Conservation (phyloP, 352 stramenopile species). For the Pythium periplocum region DNA sequence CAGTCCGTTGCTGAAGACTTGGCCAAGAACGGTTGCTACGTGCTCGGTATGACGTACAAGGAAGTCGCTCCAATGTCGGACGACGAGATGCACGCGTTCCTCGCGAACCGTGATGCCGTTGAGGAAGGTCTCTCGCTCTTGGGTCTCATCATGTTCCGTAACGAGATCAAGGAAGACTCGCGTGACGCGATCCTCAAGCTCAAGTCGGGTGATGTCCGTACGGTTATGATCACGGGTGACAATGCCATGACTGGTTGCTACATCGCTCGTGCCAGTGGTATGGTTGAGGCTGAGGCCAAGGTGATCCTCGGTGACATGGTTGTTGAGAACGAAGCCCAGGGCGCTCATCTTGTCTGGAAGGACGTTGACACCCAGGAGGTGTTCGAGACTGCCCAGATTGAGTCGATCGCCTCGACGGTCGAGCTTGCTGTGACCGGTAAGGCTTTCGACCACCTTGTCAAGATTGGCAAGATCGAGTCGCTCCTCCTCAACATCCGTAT, state of each 20-base stretch:
- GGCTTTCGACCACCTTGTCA: slow-evolving; percentile 65
- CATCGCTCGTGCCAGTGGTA: slow-evolving; percentile 62
- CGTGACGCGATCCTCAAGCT: slow-evolving; percentile 69
- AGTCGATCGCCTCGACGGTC: slow-evolving; percentile 1
- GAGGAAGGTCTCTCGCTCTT: slow-evolving; percentile 69
- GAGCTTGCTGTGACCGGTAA: slow-evolving; percentile 69
- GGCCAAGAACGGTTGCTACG: slow-evolving; percentile 84
- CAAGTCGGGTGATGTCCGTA: slow-evolving; percentile 67
- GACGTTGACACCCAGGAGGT: slow-evolving; percentile 55
- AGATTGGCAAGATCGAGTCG: slow-evolving; percentile 51
- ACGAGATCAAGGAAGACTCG: slow-evolving; percentile 85
- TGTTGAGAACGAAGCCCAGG: slow-evolving; percentile 21
- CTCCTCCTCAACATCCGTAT: slow-evolving; percentile 69
- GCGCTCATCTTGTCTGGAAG: slow-evolving; percentile 45
- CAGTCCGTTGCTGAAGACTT: slow-evolving; percentile 42
- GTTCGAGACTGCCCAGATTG: slow-evolving; percentile 10
- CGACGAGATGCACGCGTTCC: slow-evolving; percentile 29
- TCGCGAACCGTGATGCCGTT: slow-evolving; percentile 63
- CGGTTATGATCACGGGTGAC: slow-evolving; percentile 88
- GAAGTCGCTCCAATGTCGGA: slow-evolving; percentile 35
- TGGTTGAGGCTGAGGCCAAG: slow-evolving; percentile 36
- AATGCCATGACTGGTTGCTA: slow-evolving; percentile 79
- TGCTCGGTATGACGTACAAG: slow-evolving; percentile 78
- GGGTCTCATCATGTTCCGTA: slow-evolving; percentile 88
- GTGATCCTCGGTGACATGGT: slow-evolving; percentile 68